Evolutionary conservation across 495 filamentous ascomycete species (phyloP), one percentile per base, ranked within the genome.

Genomic region (Echria macrotheca): DNA sequence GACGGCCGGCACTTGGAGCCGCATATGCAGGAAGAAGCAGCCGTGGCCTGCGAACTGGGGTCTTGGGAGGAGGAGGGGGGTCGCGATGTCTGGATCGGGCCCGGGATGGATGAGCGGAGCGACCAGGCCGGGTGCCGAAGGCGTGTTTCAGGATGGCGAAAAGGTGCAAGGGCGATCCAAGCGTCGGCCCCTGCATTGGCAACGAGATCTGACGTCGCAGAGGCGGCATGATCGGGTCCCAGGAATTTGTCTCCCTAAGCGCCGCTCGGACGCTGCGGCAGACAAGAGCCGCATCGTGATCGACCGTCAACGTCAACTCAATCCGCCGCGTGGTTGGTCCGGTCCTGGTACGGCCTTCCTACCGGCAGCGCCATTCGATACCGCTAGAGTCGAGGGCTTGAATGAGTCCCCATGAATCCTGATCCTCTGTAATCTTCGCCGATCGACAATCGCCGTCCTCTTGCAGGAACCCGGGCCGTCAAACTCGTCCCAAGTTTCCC

Each of bases 201-300:
- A 62, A 50, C 55, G 39, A 49, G 42, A 57, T 54, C 52, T 51
- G 52, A 58, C 53, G 62, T 58, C 49, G 55, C 57, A 62, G 49
- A 33, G 50, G 55, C 54, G 52, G 56, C 56, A 52, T 56, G 26
- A 59, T 64, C 45, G 50, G 54, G 56, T 57, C 56, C 59, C 45
- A 48, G 54, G 50, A 59, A 58, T 52, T 58, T 55, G 49, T 49
- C 15, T 25, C 18, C 22, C 18, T 50, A 55, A 44, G 47, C 42
- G 52, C 42, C 48, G 47, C 52, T 51, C 47, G 57, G 54, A 41
- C 49, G 50, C 47, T 42, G 49, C 55, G 54, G 49, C 26, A 47
- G 24, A 46, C 44, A 50, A 55, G 58, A 65, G 59, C 61, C 58
- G 60, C 60, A 57, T 61, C 57, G 44, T 50, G 44, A 36, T 17